These are phyloP conservation scores for Coemansia sp. DNA, from an alignment of 192 early-diverging fungal species.

Conservation along the genomic window DNA sequence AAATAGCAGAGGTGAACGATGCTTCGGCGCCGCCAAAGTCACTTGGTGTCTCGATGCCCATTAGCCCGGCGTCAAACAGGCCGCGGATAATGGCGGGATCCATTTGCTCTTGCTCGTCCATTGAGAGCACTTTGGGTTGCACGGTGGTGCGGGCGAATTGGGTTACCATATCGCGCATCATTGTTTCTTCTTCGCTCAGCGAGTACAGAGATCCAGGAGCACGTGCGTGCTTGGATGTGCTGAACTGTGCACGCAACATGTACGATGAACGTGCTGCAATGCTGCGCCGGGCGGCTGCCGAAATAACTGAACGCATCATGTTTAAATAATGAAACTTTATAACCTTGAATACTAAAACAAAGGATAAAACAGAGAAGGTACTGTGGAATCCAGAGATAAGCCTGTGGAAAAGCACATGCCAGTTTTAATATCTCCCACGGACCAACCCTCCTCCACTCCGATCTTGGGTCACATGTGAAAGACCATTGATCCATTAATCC, in stretches of 20 bases:
- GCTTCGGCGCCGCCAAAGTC: constrained; percentile 81
- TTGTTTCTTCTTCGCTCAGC: constrained; percentile 85
- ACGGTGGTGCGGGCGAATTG: constrained; percentile 84
- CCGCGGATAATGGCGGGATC: constrained; percentile 78
- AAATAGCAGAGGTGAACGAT: constrained; percentile 80
- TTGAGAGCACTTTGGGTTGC: constrained; percentile 78
- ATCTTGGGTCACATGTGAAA: constrained; percentile 1
- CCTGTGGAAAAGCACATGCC: neutral
- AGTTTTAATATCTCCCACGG: constrained; percentile 2
- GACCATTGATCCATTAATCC: neutral
- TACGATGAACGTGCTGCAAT: neutral
- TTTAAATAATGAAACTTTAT: neutral
- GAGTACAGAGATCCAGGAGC: constrained; percentile 13
- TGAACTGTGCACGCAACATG: too few species aligned
- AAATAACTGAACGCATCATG: constrained; percentile 14
- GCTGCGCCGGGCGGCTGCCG: neutral
- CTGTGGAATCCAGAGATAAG: neutral
- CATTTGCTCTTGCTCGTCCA: constrained; percentile 90
- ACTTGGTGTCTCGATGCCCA: constrained; percentile 86
- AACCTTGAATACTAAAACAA: neutral
- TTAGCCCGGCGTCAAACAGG: constrained; percentile 89
- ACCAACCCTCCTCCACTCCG: neutral
- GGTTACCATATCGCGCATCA: constrained; percentile 72
- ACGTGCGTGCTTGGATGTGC: too few species aligned
- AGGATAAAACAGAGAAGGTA: neutral